phyloP scores from a whole-genome alignment of 441 rosid genomes.

The Eutrema salsugineum region DNA sequence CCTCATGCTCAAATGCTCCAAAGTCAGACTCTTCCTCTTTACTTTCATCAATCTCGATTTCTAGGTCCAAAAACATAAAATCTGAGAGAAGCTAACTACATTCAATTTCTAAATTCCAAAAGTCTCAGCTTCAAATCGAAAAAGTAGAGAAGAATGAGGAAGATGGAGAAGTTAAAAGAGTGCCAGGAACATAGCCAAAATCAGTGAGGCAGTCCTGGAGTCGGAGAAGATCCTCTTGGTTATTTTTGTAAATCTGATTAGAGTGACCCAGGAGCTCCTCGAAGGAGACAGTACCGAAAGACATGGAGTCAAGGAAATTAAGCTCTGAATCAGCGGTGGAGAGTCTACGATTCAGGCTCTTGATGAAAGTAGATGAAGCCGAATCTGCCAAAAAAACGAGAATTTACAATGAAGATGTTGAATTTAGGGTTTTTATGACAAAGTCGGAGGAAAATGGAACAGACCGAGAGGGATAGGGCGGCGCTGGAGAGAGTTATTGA shows the following conservation, averaged over 20 bases:
- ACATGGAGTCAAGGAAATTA: constrained; percentile 50
- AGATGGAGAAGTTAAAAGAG: neutral
- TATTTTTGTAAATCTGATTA: constrained; percentile 44
- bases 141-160: too few relatives aligned
- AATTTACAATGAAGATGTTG: neutral
- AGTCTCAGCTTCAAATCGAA: neutral
- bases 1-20: neutral
- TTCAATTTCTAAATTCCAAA: neutral
- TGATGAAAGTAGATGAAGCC: constrained; percentile 74
- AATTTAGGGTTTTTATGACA: constrained; percentile 17
- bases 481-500: constrained; percentile 64
- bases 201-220: constrained; percentile 40
- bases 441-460: neutral
- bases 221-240: constrained; percentile 35
- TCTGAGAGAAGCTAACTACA: neutral
- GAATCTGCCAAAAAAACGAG: constrained; percentile 42
- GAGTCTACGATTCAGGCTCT: constrained; percentile 64
- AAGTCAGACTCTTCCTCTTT: constrained; percentile 27
- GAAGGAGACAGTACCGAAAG: constrained; percentile 55
- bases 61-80: constrained; percentile 18
- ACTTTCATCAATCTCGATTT: constrained; percentile 33
- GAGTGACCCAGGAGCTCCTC: constrained; percentile 83
- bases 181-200: constrained; percentile 46
- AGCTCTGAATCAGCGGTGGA: constrained; percentile 40
- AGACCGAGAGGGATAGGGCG: constrained; percentile 82